Conservation (phyloP, 129 eudicot genomes). For the Silybum marianum region DNA sequence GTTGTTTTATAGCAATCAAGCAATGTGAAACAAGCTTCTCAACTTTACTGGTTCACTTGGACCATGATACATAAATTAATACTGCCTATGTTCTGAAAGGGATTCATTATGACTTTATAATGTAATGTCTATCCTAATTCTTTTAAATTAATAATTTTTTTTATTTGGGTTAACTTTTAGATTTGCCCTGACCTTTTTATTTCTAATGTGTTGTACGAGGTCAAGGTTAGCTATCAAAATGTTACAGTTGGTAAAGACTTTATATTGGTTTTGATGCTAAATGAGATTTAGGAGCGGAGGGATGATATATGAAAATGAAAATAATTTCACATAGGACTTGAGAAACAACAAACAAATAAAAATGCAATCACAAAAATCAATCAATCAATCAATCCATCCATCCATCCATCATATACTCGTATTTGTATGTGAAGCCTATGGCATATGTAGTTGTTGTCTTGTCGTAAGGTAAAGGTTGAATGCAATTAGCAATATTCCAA, state of each 20-base stretch:
- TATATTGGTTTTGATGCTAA: not conserved
- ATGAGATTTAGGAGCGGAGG: too few species aligned
- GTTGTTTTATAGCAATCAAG: not conserved
- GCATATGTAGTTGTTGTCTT: not conserved
- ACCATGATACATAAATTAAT: not conserved
- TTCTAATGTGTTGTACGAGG: not conserved
- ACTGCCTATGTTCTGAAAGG: not conserved
- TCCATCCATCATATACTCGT: not conserved
- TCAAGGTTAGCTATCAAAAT: not conserved
- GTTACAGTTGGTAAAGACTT: not conserved
- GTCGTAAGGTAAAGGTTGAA: not conserved
- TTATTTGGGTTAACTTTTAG: not conserved
- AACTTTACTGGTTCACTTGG: not conserved
- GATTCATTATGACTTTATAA: not conserved
- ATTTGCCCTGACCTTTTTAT: not conserved
- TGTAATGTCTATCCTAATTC: not conserved
- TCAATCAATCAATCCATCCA: not conserved
- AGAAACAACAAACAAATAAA: not conserved
- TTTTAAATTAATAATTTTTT: too few species aligned
- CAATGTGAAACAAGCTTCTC: not conserved
- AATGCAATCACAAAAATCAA: too few species aligned
- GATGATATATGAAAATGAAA: too few species aligned
- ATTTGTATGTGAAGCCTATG: not conserved
- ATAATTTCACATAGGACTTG: not conserved
- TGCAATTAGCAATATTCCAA: conserved; percentile 7